Base-by-base conservation (phyloP, 306 rosid species). In the Canavalia gladiata region DNA sequence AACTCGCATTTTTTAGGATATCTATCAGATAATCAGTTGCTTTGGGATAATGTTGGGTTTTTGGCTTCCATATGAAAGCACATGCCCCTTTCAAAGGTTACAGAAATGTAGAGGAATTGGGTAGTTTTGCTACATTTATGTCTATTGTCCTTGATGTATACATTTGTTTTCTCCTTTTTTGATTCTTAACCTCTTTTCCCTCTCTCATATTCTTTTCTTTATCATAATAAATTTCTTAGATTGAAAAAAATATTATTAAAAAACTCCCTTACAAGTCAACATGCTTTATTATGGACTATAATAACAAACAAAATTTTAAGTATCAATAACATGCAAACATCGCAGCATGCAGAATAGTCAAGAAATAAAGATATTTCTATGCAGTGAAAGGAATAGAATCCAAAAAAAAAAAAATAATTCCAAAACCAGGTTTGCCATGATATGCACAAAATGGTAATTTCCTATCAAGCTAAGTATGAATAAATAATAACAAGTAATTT, bases 301-400 rank as follows among this genome's bases (percentile, higher is more conserved):
- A 10, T 64, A 51, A 25, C 62, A 18, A 18, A 18, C 25, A 18
- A 18, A 18, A 18, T 18, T 18, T 18, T 18, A 50, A 39, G 67
- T 59, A 73, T 73, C 54, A 39, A 73, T 63, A 63, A 63, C 73
- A 35, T 8, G 60, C 39, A 6, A 63, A 60, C 37, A 47, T 76
- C 56, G 25, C 25, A 18, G 35, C 18, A 75, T 5, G 3, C 12
- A 3, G 47, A 45, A 59, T 13, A 75, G 43, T 12, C 42, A 41
- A 75, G 70, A 52, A 63, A 43, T 35, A 55, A 64, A 58, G 37
- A 66, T 45, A 66, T 46, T 46, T 57, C 43, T 45, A 25, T 74
- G 64, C 18, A 59, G 39, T 50, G 73, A 82, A 18, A 68, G 64
- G 43, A 68, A 68, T 6, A 76, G 30, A 67, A 75, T 68, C 33